A percentile compares a stretch with the other conserved stretches of the same genome.
These are phyloP conservation scores for Incumbomyces delicatus DNA, from an alignment of 2,329 filamentous ascomycete species.

Conservation along the genomic window DNA sequence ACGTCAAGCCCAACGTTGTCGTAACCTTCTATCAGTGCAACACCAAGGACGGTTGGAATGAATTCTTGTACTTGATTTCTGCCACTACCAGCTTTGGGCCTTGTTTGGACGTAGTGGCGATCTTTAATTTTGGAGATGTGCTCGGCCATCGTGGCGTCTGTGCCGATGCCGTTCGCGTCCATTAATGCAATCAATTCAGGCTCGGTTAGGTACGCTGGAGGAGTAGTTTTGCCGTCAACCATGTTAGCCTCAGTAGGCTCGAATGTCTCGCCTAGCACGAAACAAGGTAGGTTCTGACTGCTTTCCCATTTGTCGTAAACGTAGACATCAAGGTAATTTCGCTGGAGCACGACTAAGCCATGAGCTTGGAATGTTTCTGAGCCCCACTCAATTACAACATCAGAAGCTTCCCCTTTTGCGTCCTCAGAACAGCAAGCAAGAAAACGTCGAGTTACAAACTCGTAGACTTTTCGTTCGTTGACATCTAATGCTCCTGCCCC, in stretches of 20 bases:
- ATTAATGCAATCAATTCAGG: slow-evolving; percentile 92
- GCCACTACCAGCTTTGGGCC: slow-evolving; percentile 40
- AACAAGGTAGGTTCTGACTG: slow-evolving; percentile 69
- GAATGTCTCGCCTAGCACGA: slow-evolving; percentile 69
- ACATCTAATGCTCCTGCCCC: slow-evolving; percentile 50
- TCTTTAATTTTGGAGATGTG: slow-evolving; percentile 95
- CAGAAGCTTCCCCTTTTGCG: slow-evolving; percentile 74
- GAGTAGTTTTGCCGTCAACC: slow-evolving; percentile 76
- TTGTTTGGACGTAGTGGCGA: slow-evolving; percentile 69
- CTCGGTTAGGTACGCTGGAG: slow-evolving; percentile 83
- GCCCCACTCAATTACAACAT: slow-evolving; percentile 76
- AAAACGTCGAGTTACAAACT: slow-evolving; percentile 85
- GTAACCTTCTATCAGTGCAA: slow-evolving; percentile 88
- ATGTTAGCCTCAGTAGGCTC: slow-evolving; percentile 83
- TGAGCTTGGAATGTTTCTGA: slow-evolving; percentile 67
- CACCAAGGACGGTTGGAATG: slow-evolving; percentile 81
- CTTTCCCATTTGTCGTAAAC: slow-evolving; percentile 95
- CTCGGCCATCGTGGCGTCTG: slow-evolving; percentile 97
- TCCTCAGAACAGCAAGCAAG: slow-evolving; percentile 94
- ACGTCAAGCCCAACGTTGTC: slow-evolving; percentile 89
- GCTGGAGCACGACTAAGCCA: slow-evolving; percentile 73
- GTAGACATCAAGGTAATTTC: slow-evolving; percentile 93
- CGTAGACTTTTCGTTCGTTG: slow-evolving; percentile 71
- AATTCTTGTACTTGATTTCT: slow-evolving; percentile 63
- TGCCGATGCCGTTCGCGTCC: slow-evolving; percentile 97